phyloP scores from a whole-genome alignment of 2,329 filamentous ascomycete genomes.

The Cephalotrichum gorgonifer region DNA sequence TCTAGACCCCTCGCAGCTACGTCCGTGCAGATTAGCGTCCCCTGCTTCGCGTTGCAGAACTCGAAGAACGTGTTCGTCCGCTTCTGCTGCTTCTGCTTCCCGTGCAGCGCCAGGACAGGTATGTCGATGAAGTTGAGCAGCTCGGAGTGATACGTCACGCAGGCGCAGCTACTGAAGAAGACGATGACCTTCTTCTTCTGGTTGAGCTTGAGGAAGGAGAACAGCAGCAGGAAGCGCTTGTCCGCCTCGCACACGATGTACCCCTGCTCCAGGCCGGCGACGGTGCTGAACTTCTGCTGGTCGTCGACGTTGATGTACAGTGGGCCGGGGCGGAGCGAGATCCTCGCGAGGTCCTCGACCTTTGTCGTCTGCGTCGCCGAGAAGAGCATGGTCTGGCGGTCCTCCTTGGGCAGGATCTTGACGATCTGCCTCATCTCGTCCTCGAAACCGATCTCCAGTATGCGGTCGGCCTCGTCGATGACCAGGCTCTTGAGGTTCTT shows the following conservation, averaged over 20 bases:
- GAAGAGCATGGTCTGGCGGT: constrained; percentile 95
- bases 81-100: constrained; percentile 97
- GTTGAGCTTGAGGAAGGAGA: constrained; percentile 82
- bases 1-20: constrained; percentile 91
- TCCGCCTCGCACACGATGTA: constrained; percentile 92
- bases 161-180: constrained; percentile 87
- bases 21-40: constrained; percentile 90
- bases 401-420: constrained; percentile 80
- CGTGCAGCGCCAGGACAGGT: constrained; percentile 75
- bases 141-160: constrained; percentile 91
- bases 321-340: constrained; percentile 82
- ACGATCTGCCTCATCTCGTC: constrained; percentile 97
- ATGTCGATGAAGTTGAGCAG: constrained; percentile 97
- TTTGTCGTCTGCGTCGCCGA: constrained; percentile 97
- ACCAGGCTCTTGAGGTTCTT: constrained; percentile 88
- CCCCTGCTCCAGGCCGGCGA: constrained; percentile 88
- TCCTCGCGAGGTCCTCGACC: constrained; percentile 90
- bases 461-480: constrained; percentile 94
- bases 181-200: constrained; percentile 96
- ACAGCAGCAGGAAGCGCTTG: constrained; percentile 85
- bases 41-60: constrained; percentile 67
- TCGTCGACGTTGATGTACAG: constrained; percentile 97
- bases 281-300: constrained; percentile 79
- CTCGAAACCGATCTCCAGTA: constrained; percentile 95
- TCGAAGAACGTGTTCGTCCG: constrained; percentile 99